Conservation (phyloP, 2,329 filamentous ascomycete species). For the Raffaelea albimanens region DNA sequence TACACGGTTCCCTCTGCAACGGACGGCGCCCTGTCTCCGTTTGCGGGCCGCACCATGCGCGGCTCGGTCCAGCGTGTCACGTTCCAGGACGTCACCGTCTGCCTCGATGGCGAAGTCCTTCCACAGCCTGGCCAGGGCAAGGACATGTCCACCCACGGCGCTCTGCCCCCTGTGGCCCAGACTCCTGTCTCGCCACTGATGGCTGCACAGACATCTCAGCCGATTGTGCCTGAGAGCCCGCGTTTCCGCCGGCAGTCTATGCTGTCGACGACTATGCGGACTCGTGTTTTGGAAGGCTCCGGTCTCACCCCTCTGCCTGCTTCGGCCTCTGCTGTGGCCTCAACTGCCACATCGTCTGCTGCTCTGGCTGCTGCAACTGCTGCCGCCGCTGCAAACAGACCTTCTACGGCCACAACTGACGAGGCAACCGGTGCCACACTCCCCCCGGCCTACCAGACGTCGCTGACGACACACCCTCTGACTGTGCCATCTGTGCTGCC, state of each 20-base stretch:
- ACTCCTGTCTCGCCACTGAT: constrained; percentile 46
- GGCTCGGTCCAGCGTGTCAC: constrained; percentile 66
- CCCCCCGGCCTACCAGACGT: constrained; percentile 20
- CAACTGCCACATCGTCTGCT: not conserved
- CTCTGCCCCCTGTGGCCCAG: constrained; percentile 30
- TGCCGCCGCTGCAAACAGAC: not conserved
- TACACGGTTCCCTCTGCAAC: constrained; percentile 42
- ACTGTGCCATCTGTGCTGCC: constrained; percentile 33
- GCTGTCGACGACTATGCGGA: constrained; percentile 14
- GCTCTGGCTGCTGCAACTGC: not conserved
- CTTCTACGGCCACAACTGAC: not conserved
- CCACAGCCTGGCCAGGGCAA: constrained; percentile 50
- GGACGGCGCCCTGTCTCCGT: constrained; percentile 54
- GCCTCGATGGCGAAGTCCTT: constrained; percentile 59
- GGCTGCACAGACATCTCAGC: constrained; percentile 30
- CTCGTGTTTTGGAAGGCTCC: not conserved
- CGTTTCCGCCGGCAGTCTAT: constrained; percentile 21
- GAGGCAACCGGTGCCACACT: not conserved
- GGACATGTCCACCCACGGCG: constrained; percentile 65
- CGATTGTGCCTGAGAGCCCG: constrained; percentile 21
- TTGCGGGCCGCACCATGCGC: constrained; percentile 57
- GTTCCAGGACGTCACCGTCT: constrained; percentile 66
- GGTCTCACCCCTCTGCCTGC: not conserved
- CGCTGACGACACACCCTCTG: not conserved
- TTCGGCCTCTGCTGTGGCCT: not conserved